These are phyloP conservation scores for Nakazawaea laoshanensis DNA, from an alignment of 805 yeast species.

Conservation along the genomic window DNA sequence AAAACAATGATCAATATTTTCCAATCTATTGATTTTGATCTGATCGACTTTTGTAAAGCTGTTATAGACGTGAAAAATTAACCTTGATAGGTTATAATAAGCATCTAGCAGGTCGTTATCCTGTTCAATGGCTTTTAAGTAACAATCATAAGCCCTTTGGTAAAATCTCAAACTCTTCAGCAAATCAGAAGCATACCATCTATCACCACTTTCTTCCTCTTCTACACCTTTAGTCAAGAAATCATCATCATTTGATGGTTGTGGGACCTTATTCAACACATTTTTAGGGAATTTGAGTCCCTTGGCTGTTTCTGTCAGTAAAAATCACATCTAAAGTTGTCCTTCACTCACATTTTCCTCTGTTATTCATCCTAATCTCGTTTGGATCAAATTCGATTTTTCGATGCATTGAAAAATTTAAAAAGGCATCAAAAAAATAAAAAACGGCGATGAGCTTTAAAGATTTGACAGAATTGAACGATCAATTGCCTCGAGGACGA, in stretches of 20 bases:
- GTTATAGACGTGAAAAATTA: conserved; percentile 49
- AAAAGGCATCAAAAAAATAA: too few relatives aligned
- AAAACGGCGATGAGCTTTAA: too few relatives aligned
- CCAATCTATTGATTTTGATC: conserved; percentile 24
- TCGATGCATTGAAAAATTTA: too few relatives aligned
- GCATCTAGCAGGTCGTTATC: conserved; percentile 30
- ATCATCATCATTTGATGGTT: conserved; percentile 40
- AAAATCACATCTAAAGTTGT: background rate
- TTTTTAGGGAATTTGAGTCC: conserved; percentile 13
- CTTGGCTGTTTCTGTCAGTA: conserved; percentile 10
- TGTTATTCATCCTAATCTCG: too few relatives aligned
- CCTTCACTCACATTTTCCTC: too few relatives aligned
- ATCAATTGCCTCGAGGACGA: too few relatives aligned
- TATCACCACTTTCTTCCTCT: conserved; percentile 68
- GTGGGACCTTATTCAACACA: conserved; percentile 7
- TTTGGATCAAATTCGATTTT: too few relatives aligned
- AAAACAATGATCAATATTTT: conserved; percentile 23
- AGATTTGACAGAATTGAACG: too few relatives aligned
- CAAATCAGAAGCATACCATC: conserved; percentile 63
- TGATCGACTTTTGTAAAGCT: conserved; percentile 41
- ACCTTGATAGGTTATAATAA: conserved; percentile 49
- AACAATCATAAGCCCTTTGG: conserved; percentile 43
- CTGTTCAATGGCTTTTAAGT: conserved; percentile 26
- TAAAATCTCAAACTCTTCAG: conserved; percentile 59
- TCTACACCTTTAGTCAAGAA: conserved; percentile 45